A percentile compares a stretch with the other conserved stretches of the same genome.
Conservation (phyloP, 73 alveolate genomes). For the Effrenium voratum region DNA sequence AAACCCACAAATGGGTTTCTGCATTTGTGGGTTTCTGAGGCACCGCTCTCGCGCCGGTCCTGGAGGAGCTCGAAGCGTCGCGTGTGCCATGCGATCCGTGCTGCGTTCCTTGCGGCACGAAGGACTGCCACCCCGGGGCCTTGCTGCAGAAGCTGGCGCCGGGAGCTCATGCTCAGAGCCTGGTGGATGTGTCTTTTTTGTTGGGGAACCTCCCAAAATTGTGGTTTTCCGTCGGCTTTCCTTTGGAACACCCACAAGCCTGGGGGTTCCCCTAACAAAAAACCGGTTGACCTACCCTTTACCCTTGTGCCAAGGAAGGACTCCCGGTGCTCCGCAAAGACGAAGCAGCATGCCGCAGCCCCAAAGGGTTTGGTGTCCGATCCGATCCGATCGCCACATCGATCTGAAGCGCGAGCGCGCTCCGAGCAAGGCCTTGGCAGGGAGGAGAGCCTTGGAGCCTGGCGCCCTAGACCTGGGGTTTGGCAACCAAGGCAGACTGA, state of each 20-base stretch:
- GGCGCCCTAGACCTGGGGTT: no score
- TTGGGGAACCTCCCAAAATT: no score
- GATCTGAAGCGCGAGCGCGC: not conserved
- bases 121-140: slow-evolving; percentile 51
- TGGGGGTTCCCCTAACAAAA: no score
- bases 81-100: no score
- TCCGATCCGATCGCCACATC: not conserved
- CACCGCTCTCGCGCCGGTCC: slow-evolving; percentile 20
- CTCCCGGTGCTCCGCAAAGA: slow-evolving; percentile 65
- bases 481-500: no score
- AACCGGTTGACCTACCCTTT: no score
- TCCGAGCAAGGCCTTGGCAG: slow-evolving; percentile 21
- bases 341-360: slow-evolving; percentile 47
- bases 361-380: not conserved
- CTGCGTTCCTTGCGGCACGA: no score
- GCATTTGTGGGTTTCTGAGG: no score
- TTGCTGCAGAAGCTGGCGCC: slow-evolving; percentile 78
- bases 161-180: not conserved
- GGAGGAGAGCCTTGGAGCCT: slow-evolving; percentile 36
- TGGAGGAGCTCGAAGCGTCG: slow-evolving; percentile 31
- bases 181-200: no score
- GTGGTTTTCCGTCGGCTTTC: no score
- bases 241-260: no score
- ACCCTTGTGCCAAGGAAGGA: slow-evolving; percentile 31
- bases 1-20: no score